A percentile compares a stretch with the other conserved stretches of the same genome.
Evolutionary conservation across 1,284 basidiomycete species (phyloP).

Genomic region (Tylopilus orsonianus): DNA sequence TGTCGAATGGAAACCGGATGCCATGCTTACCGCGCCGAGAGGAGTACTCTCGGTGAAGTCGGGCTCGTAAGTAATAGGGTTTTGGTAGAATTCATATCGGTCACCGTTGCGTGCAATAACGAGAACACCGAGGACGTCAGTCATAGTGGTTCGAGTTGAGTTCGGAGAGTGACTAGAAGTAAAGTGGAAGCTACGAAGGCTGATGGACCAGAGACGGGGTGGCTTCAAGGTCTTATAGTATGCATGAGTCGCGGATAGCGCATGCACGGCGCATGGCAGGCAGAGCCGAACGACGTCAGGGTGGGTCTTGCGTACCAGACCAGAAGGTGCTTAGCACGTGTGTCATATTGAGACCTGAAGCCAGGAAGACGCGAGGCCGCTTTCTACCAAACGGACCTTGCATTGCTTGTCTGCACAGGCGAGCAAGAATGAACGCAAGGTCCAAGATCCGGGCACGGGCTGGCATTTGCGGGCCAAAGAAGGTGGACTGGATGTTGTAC

Average conservation of each 20-base stretch:
- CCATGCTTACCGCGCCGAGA: conserved; percentile 67
- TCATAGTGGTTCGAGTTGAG: conserved; percentile 38
- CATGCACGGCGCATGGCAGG: conserved; percentile 32
- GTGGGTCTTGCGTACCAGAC: conserved; percentile 17
- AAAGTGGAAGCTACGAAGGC: conserved; percentile 18
- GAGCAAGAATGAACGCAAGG: conserved; percentile 30
- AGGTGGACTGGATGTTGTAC: conserved; percentile 13
- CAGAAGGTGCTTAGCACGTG: conserved; percentile 24
- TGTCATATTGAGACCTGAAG: conserved; percentile 27
- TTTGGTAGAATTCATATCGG: conserved; percentile 67
- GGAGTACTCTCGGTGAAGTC: conserved; percentile 79
- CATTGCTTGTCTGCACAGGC: conserved; percentile 32
- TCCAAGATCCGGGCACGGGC: conserved; percentile 21
- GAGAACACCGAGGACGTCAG: conserved; percentile 77
- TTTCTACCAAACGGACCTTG: conserved; percentile 27
- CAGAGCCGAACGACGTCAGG: conserved; percentile 28
- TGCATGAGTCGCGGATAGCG: conserved; percentile 22
- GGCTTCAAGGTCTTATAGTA: conserved; percentile 27
- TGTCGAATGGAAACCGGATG: background rate
- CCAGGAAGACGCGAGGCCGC: conserved; percentile 36
- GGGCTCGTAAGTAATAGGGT: conserved; percentile 68
- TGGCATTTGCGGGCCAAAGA: conserved; percentile 3
- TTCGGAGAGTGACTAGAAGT: conserved; percentile 15
- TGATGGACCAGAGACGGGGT: conserved; percentile 14
- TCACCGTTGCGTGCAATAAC: conserved; percentile 85